Base-by-base conservation (phyloP, 805 yeast genomes). In the Sugiyamaella boreocaroliniensis region DNA sequence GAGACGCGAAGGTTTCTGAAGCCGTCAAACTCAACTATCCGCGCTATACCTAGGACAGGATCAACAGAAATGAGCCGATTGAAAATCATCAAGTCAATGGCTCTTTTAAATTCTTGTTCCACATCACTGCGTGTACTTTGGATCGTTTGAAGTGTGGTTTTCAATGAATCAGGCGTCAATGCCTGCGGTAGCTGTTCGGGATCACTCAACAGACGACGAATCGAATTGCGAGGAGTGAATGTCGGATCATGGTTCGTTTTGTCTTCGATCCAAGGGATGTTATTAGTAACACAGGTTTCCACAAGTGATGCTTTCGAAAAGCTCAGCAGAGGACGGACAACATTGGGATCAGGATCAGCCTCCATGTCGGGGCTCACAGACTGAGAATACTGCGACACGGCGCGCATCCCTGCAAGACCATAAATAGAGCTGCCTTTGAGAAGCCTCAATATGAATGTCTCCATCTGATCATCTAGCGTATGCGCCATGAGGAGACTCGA, bases 211-310 rank as follows among this genome's bases (percentile, higher is more conserved):
- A 61, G 45, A 42, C 68, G 66, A 40, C 93, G 70, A 2, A 80
- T 69, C 15, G 74, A 67, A 59, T 86, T 86, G 48, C 95, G 70
- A 40, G 68, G 59, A 0, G 92, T 85, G 45, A 82, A 71, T 9
- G 62, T 59, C 1, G 74, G 68, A 58, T 83, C 81, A 2, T 61
- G 60, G 57, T 87, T 87, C 0, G 92, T 81, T 1, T 68, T 62
- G 60, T 87, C 95, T 60, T 86, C 90, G 62, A 82, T 80, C 92
- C 93, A 86, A 0, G 55, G 47, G 0, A 86, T 56, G 1, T 58
- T 51, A 18, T 72, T 63, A 0, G 50, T 46, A 9, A 50, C 42
- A 50, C 89, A 84, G 11, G 78, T 76, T 0, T 71, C 62, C 5
- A 72, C 66, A 2, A 85, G 69, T 1, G 73, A 71, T 0, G 54